Base-by-base conservation (phyloP, 2,329 filamentous ascomycete genomes). In the Fusarium musae region DNA sequence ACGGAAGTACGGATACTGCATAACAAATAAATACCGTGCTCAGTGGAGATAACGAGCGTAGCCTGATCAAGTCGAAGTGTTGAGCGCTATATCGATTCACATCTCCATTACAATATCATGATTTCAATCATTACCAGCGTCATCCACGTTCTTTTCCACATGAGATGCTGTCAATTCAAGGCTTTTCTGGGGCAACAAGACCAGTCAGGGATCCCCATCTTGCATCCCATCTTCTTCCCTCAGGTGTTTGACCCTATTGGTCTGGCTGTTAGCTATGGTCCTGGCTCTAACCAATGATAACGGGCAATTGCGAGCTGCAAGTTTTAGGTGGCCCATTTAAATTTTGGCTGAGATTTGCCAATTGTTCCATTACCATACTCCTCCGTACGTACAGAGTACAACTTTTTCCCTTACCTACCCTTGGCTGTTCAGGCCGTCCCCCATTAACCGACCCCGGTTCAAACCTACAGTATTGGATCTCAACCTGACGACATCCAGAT, bases 111-210 rank as follows among this genome's bases (percentile, higher is more conserved):
- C 17, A 13, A 26, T 13, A 12, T 47, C 9, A 54, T 53, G 36
- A 26, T 39, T 42, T n/a, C 32, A 21, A n/a, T 21, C 21, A 19
- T 34, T 7, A 47, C 23, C 34, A 32, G 10, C 44, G 17, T 42
- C 40, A 42, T 36, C 36, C 36, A 37, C 30, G 19, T 50, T 36
- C 36, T 28, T 46, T 46, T 34, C n/a, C 44, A 44, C 30, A 50
- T 36, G 26, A 49, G 56, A 32, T 60, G 32, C 64, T 44, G 39
- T 69, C 39, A 63, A 46, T 63, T 63, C 49, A 46, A 56, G 34
- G 34, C 49, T 47, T 69, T 69, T 52, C 66, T 17, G 64, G 66
- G 67, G 70, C 62, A 72, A 36, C 57, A 59, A 42, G 32, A 32
- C 9, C 37, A 67, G 37, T 53, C 59, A 65, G 37, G 53, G 63